These are phyloP conservation scores for Hexamita inflata DNA, from an alignment of 208 protist genomes.

Conservation along the genomic window DNA sequence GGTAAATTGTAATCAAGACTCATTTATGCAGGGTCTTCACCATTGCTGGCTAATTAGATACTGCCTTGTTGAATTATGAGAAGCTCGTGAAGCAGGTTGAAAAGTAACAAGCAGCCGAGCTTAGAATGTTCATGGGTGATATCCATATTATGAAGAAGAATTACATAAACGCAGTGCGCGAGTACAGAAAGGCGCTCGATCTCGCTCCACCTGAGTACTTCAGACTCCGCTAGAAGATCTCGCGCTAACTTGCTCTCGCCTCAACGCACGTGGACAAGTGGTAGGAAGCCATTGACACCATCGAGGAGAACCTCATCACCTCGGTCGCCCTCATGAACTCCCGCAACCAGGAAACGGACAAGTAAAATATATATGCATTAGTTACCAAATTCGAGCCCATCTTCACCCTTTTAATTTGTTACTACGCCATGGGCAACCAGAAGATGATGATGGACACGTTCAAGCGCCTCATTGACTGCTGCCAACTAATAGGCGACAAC, in stretches of 20 bases:
- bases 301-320: constrained; percentile 17
- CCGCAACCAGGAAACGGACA: background rate
- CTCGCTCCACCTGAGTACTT: background rate
- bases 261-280: background rate
- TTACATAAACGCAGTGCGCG: background rate
- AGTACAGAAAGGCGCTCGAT: constrained; percentile 12
- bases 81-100: constrained; percentile 3
- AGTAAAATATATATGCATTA: constrained; percentile 17
- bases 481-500: constrained; percentile 15
- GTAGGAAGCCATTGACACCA: background rate
- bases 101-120: background rate
- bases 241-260: background rate
- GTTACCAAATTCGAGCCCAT: constrained; percentile 9
- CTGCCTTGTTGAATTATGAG: background rate
- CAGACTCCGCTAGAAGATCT: constrained; percentile 4
- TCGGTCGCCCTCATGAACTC: background rate
- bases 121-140: constrained; percentile 7
- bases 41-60: background rate
- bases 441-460: constrained; percentile 17
- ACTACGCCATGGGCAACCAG: constrained; percentile 1
- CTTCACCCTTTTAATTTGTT: constrained; percentile 12
- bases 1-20: background rate
- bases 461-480: background rate
- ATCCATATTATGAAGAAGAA: background rate
- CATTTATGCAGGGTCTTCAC: background rate